phyloP scores from a whole-genome alignment of 1,284 basidiomycete species.

The Cerioporus squamosus region DNA sequence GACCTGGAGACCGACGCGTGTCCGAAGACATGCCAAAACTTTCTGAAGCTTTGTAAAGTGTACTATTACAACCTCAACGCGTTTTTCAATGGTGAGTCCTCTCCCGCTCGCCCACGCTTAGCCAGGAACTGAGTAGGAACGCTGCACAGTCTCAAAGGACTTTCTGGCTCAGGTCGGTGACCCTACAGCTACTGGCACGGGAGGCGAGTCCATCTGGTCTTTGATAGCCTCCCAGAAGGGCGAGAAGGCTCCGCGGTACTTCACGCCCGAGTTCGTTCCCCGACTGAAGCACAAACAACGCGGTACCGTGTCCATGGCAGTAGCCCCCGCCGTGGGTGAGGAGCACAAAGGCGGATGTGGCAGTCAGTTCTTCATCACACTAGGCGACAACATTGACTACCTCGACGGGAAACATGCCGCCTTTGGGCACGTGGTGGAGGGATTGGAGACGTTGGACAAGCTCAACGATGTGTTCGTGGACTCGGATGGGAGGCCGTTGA shows the following conservation, averaged over 20 bases:
- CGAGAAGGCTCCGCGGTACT: constrained; percentile 68
- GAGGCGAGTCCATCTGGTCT: constrained; percentile 87
- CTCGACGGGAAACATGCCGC: constrained; percentile 96
- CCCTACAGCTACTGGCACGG: constrained; percentile 92
- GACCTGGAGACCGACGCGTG: constrained; percentile 93
- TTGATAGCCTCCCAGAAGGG: constrained; percentile 61
- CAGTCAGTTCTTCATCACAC: constrained; percentile 96
- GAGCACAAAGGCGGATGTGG: constrained; percentile 82
- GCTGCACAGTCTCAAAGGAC: constrained; percentile 83
- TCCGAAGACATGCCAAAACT: constrained; percentile 92
- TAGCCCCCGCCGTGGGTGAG: constrained; percentile 75
- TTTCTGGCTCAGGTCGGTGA: constrained; percentile 96
- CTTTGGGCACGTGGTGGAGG: constrained; percentile 96
- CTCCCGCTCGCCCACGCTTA: background rate
- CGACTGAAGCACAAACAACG: constrained; percentile 84
- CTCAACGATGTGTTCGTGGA: constrained; percentile 92
- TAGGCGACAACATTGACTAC: constrained; percentile 91
- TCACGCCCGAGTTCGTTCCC: constrained; percentile 80
- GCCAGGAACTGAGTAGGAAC: constrained; percentile 14
- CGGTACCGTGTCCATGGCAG: constrained; percentile 96
- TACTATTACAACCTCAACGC: constrained; percentile 97
- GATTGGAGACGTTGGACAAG: constrained; percentile 90
- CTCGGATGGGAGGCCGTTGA: constrained; percentile 86
- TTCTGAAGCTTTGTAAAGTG: constrained; percentile 95
- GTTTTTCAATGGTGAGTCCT: constrained; percentile 89